Percentiles rank a stretch among this genome's conserved stretches.
These are phyloP conservation scores for Aulographum hederae DNA, from an alignment of 2,329 filamentous ascomycete species.

Conservation along the genomic window DNA sequence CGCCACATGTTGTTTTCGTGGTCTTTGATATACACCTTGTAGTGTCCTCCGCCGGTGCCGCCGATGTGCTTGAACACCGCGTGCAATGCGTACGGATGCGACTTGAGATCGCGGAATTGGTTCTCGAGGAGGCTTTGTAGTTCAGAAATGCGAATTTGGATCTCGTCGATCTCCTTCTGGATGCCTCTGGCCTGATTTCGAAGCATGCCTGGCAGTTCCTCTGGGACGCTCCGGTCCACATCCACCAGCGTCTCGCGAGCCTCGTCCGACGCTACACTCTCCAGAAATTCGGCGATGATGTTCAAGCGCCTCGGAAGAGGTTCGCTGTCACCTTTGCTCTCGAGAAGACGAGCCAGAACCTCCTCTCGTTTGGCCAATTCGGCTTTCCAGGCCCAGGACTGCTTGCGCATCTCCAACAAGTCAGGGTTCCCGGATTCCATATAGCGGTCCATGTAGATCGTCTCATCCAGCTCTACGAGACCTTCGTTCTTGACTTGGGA, in stretches of 20 bases:
- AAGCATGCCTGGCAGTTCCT: constrained; percentile 3
- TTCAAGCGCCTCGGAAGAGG: constrained; percentile 14
- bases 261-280: not conserved
- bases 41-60: constrained; percentile 49
- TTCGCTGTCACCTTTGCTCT: constrained; percentile 13
- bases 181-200: not conserved
- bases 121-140: not conserved
- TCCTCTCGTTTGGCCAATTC: constrained; percentile 31
- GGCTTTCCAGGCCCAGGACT: constrained; percentile 58
- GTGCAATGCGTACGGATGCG: constrained; percentile 51
- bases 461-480: constrained; percentile 61
- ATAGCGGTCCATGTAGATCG: constrained; percentile 76
- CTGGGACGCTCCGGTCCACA: not conserved
- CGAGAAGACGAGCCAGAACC: constrained; percentile 14
- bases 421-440: constrained; percentile 42
- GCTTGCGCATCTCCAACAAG: constrained; percentile 44
- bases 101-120: not conserved
- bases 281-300: constrained; percentile 9
- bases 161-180: constrained; percentile 4
- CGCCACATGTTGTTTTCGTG: constrained; percentile 69
- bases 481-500: constrained; percentile 33
- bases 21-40: constrained; percentile 93
- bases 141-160: constrained; percentile 1
- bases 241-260: not conserved
- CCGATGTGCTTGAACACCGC: constrained; percentile 87